Percentiles rank a stretch among this genome's conserved stretches.
Evolutionary conservation across 768 basidiomycete species (phyloP).

Genomic region (Leccinum disarticulatum): DNA sequence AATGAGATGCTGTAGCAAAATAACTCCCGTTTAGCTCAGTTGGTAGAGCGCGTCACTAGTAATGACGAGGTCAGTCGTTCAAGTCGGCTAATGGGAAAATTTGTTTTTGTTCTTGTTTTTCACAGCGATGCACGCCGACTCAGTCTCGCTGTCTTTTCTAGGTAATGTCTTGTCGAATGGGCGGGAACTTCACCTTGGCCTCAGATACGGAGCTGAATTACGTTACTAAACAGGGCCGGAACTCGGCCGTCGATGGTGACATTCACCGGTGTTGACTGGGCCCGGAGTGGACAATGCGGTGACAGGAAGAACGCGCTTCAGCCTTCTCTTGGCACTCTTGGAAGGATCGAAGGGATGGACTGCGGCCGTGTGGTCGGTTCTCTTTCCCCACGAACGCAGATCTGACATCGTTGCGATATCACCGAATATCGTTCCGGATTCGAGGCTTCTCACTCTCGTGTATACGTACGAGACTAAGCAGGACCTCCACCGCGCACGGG

Average conservation of each 20-base stretch:
- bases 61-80: slow-evolving; percentile 72
- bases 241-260: too few relatives aligned
- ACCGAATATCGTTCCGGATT: slow-evolving; percentile 51
- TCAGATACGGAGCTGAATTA: neutral
- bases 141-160: neutral
- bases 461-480: slow-evolving; percentile 59
- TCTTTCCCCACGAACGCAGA: neutral
- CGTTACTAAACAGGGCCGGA: neutral
- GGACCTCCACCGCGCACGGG: slow-evolving; percentile 68
- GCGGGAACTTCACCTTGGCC: neutral
- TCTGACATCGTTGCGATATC: neutral
- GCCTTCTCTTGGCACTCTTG: slow-evolving; percentile 49
- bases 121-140: neutral
- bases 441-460: slow-evolving; percentile 64
- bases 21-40: slow-evolving; percentile 39
- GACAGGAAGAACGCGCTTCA: slow-evolving; percentile 67
- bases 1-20: neutral
- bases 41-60: slow-evolving; percentile 70
- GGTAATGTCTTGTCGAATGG: neutral
- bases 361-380: slow-evolving; percentile 72
- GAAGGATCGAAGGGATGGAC: slow-evolving; percentile 61
- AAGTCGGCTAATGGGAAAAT: slow-evolving; percentile 52
- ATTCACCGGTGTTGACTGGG: too few relatives aligned
- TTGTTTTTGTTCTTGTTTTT: slow-evolving; percentile 8
- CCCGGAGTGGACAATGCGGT: too few relatives aligned